Evolutionary conservation across 2,329 filamentous ascomycete genomes (phyloP).

Genomic region (Basipetospora sp.): DNA sequence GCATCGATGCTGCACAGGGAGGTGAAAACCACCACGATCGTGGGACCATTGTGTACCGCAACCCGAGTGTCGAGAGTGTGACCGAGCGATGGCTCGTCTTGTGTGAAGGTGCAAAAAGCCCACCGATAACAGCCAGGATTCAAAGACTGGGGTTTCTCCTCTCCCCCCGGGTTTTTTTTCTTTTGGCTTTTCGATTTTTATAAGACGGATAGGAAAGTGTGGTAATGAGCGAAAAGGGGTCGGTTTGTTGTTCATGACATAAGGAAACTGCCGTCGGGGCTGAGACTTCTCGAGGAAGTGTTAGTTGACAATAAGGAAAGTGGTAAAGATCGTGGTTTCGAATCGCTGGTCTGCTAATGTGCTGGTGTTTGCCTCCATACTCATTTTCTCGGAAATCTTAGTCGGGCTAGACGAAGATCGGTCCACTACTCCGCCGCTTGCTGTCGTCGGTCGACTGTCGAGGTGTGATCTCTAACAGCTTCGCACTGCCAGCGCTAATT

Average conservation of each 20-base stretch:
- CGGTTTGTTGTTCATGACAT: too few relatives aligned
- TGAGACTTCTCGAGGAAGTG: too few relatives aligned
- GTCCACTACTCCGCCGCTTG: constrained; percentile 17
- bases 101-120: too few relatives aligned
- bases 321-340: constrained; percentile 11
- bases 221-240: constrained; percentile 20
- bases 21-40: too few relatives aligned
- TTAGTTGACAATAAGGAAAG: constrained; percentile 9
- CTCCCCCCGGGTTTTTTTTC: constrained; percentile 7
- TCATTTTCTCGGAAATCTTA: constrained; percentile 3
- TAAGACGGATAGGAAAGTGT: constrained; percentile 15
- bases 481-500: constrained; percentile 65
- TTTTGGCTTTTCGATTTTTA: constrained; percentile 7
- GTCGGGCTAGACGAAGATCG: constrained; percentile 3
- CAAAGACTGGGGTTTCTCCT: too few relatives aligned
- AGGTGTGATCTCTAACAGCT: constrained; percentile 52
- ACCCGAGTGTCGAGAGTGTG: too few relatives aligned
- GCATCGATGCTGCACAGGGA: too few relatives aligned
- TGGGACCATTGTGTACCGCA: too few relatives aligned
- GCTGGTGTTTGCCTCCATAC: not conserved
- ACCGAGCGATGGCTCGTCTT: too few relatives aligned
- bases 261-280: too few relatives aligned
- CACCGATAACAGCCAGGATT: too few relatives aligned
- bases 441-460: constrained; percentile 38
- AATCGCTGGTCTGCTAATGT: too few relatives aligned